Base-by-base conservation (phyloP, 176 grass and related monocot species). In the Metroxylon sagu region DNA sequence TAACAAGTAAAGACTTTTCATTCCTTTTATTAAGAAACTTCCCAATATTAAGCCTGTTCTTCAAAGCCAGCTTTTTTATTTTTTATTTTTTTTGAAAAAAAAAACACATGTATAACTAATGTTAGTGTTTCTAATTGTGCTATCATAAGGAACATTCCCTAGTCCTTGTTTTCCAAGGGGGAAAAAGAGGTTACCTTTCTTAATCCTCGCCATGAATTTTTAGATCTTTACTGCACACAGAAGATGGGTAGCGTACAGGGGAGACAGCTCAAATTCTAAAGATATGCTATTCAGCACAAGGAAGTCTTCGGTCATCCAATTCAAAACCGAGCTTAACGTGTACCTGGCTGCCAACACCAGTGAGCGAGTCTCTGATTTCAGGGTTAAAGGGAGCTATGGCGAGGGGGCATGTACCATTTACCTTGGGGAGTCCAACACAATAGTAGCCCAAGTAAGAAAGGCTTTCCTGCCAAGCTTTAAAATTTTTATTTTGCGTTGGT, bases 361-460 rank as follows among this genome's bases (percentile, higher is more conserved):
- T 55, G 75, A 86, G 66, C 62, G 86, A 30, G 4, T 54, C 19
- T 59, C 50, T 59, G 82, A 90, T 72, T 90, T 90, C 63, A 62
- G 77, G 67, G 79, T 86, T 54, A 86, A 74, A 18, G 79, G 82
- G 2, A 79, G 78, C 86, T 89, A 78, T 78, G 57, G 68, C 57
- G 69, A 76, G 39, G 76, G 74, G 68, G 62, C 70, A 14, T 79
- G 77, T 74, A 54, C 78, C 29, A 74, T 85, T 52, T 66, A 72
- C 62, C 66, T 76, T 19, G 82, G 86, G n/a, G 60, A 77, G 10
- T 74, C 81, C 27, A 30, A 65, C 66, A 88, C 76, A 65, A 18
- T 76, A 56, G 72, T 88, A 25, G 75, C 62, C 16, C 56, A 58
- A 58, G 56, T 59, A 29, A 59, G 56, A 17, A 54, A 17, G 16